A percentile compares a stretch with the other conserved stretches of the same genome.
These are phyloP conservation scores for Lonicera japonica DNA, from an alignment of 129 eudicot genomes.

Conservation along the genomic window DNA sequence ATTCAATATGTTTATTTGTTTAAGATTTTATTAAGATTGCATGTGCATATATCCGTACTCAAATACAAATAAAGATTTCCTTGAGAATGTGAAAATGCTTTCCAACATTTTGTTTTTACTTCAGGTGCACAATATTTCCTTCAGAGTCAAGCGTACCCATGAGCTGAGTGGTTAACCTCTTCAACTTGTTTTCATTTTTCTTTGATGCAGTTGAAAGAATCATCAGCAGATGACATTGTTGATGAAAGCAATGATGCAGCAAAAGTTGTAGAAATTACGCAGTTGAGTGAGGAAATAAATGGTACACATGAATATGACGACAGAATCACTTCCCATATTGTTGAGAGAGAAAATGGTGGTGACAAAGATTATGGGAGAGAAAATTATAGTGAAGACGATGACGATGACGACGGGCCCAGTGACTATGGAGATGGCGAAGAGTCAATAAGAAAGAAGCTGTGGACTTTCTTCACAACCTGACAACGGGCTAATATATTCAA, in stretches of 20 bases:
- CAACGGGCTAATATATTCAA: neutral
- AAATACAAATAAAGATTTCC: too few relatives aligned
- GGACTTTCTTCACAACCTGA: constrained; percentile 82
- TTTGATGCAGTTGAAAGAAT: constrained; percentile 39
- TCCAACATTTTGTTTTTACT: too few relatives aligned
- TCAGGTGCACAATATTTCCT: too few relatives aligned
- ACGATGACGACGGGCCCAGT: constrained; percentile 13
- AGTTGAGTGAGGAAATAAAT: constrained; percentile 39
- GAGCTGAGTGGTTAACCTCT: neutral
- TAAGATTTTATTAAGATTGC: too few relatives aligned
- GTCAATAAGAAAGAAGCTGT: constrained; percentile 60
- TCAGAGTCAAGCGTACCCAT: too few relatives aligned
- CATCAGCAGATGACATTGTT: constrained; percentile 24
- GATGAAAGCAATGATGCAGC: constrained; percentile 28
- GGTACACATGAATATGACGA: constrained; percentile 34
- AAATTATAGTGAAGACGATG: constrained; percentile 25
- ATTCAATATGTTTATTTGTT: too few relatives aligned
- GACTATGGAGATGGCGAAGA: constrained; percentile 42
- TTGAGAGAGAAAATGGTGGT: constrained; percentile 19
- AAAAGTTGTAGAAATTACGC: constrained; percentile 23
- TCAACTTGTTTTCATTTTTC: neutral
- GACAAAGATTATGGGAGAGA: too few relatives aligned
- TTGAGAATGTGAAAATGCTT: too few relatives aligned
- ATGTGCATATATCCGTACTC: too few relatives aligned
- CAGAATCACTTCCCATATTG: constrained; percentile 22